These are phyloP conservation scores for Suhomyces bribrorum DNA, from an alignment of 1,139 yeast genomes.

Conservation along the genomic window DNA sequence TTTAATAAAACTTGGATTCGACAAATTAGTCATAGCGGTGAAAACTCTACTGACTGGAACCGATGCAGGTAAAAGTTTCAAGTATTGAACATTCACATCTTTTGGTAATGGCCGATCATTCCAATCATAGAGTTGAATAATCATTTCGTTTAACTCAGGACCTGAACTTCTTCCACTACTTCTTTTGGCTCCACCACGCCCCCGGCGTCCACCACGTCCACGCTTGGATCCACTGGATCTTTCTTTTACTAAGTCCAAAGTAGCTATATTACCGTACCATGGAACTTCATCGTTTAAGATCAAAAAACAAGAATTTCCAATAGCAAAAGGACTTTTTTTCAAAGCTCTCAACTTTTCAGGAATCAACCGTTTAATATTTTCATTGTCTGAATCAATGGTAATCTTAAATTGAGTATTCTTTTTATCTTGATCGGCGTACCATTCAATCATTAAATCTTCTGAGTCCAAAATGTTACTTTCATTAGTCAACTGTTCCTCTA, in stretches of 20 bases:
- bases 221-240: constrained; percentile 16
- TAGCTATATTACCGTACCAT: constrained; percentile 49
- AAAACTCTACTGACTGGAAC: constrained; percentile 63
- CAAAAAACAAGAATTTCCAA: constrained; percentile 49
- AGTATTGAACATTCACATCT: constrained; percentile 34
- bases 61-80: constrained; percentile 61
- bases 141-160: constrained; percentile 36
- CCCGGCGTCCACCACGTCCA: constrained; percentile 31
- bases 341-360: constrained; percentile 41
- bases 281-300: constrained; percentile 40
- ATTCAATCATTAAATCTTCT: constrained; percentile 45
- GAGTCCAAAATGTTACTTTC: constrained; percentile 37
- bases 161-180: constrained; percentile 13
- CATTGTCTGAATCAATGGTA: constrained; percentile 38
- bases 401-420: constrained; percentile 42
- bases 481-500: constrained; percentile 58
- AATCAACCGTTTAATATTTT: constrained; percentile 43
- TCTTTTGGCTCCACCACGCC: constrained; percentile 20
- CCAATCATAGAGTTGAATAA: constrained; percentile 60
- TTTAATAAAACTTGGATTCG: constrained; percentile 56
- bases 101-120: constrained; percentile 53
- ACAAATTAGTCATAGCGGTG: constrained; percentile 62
- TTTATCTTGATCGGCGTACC: constrained; percentile 53
- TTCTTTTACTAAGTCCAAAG: constrained; percentile 36
- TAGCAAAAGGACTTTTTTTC: constrained; percentile 49